These are phyloP conservation scores for Diaporthe sp. DNA, from an alignment of 2,329 filamentous ascomycete species.

Conservation along the genomic window DNA sequence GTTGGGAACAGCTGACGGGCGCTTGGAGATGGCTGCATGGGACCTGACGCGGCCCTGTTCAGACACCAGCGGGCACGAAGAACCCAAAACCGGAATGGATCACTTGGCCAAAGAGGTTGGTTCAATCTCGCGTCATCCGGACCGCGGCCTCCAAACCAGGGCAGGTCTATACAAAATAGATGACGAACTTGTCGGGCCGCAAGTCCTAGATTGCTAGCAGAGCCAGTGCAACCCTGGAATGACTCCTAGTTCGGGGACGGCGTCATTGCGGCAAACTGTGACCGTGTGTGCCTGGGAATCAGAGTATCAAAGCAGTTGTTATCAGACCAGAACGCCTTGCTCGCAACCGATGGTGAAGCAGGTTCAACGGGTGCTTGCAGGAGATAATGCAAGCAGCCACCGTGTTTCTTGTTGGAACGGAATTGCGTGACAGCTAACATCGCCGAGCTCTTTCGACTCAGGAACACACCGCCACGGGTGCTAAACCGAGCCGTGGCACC, in stretches of 20 bases:
- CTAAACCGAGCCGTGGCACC: neutral
- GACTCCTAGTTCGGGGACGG: slow-evolving; percentile 13
- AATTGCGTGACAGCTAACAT: neutral
- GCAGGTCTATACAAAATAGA: slow-evolving; percentile 31
- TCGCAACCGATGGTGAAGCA: neutral
- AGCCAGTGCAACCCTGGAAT: slow-evolving; percentile 36
- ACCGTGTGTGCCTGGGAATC: slow-evolving; percentile 17
- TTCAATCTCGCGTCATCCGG: slow-evolving; percentile 36
- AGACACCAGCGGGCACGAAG: slow-evolving; percentile 1
- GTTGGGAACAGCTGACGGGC: slow-evolving; percentile 19
- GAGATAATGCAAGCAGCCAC: neutral
- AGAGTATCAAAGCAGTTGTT: neutral
- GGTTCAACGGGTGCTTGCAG: neutral
- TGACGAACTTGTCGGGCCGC: slow-evolving; percentile 41
- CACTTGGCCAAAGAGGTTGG: slow-evolving; percentile 3
- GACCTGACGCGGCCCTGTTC: slow-evolving; percentile 10
- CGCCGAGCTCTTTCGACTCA: neutral
- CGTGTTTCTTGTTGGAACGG: neutral
- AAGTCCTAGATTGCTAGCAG: slow-evolving; percentile 39
- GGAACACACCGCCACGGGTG: neutral
- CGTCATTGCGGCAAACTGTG: slow-evolving; percentile 17
- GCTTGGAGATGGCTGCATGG: slow-evolving; percentile 12
- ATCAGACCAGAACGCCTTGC: neutral
- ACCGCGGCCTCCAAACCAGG: slow-evolving; percentile 29
- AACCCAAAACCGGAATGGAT: slow-evolving; percentile 11